Evolutionary conservation across 306 rosid species (phyloP).

Genomic region (Nissolia schottii): DNA sequence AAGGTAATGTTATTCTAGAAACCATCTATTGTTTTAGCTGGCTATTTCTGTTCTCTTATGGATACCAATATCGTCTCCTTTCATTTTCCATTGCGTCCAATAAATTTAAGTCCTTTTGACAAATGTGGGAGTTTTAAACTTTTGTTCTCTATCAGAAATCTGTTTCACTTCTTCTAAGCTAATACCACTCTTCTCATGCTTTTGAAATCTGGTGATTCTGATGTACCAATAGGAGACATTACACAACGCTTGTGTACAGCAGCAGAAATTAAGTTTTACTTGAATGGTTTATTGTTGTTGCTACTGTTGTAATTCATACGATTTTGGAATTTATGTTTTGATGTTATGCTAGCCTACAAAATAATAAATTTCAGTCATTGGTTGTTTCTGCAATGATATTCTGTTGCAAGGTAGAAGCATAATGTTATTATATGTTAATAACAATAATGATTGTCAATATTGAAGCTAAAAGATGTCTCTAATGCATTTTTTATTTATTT

Average conservation of each 20-base stretch:
- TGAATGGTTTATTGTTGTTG: slow-evolving; percentile 33
- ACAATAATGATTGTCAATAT: neutral
- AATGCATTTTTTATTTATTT: no score
- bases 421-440: neutral
- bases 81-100: neutral
- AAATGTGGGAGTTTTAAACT: neutral
- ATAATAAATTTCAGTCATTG: neutral
- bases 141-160: neutral
- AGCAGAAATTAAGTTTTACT: slow-evolving; percentile 61
- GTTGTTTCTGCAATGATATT: neutral
- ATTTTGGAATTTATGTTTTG: neutral
- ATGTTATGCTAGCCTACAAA: neutral
- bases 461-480: neutral
- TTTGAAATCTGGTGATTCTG: slow-evolving; percentile 9
- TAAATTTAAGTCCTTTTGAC: neutral
- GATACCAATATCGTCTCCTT: neutral
- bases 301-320: neutral
- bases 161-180: neutral
- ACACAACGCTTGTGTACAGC: slow-evolving; percentile 58
- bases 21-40: neutral
- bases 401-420: neutral
- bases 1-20: neutral
- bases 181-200: neutral
- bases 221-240: slow-evolving; percentile 51
- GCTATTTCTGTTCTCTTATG: neutral